Percentiles rank a stretch among this genome's conserved stretches.
These are phyloP conservation scores for Fragilaria crotonensis DNA, from an alignment of 108 stramenopile species.

Conservation along the genomic window DNA sequence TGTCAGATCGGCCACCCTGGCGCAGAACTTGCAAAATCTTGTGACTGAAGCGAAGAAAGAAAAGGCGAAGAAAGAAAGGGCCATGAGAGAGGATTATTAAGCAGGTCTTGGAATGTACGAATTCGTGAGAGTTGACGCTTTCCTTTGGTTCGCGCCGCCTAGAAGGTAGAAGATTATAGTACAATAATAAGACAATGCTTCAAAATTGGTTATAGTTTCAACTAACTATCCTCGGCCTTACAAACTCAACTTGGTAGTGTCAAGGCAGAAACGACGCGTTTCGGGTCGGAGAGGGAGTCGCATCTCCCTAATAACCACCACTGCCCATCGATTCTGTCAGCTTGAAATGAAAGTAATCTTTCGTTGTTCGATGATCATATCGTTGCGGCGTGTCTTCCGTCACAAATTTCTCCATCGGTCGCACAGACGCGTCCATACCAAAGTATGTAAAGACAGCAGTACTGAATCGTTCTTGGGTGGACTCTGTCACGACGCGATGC, in stretches of 20 bases:
- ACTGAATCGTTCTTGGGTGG: background rate
- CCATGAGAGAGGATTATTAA: conserved; percentile 43
- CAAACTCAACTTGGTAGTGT: too few relatives aligned
- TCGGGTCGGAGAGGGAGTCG: too few relatives aligned
- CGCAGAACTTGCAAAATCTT: conserved; percentile 49
- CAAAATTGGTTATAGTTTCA: too few relatives aligned
- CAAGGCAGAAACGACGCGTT: too few relatives aligned
- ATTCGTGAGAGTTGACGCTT: background rate
- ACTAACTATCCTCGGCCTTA: too few relatives aligned
- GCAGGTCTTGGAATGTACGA: conserved; percentile 1
- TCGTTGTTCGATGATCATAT: conserved; percentile 3
- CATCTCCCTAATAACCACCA: background rate
- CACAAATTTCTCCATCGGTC: conserved; percentile 7
- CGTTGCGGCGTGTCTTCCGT: background rate
- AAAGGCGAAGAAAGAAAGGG: conserved; percentile 40
- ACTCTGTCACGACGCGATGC: conserved; percentile 13
- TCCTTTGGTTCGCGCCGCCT: background rate
- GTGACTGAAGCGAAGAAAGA: conserved; percentile 62
- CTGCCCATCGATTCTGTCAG: background rate
- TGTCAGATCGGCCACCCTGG: conserved; percentile 68
- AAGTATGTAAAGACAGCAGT: conserved; percentile 16
- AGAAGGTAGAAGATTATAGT: too few relatives aligned
- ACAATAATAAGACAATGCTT: too few relatives aligned
- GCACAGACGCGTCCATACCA: conserved; percentile 1
- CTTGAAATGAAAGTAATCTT: conserved; percentile 13